Evolutionary conservation across 305 asterid genomes (phyloP), one percentile per base, ranked within the genome.

Genomic region (Vinca major): DNA sequence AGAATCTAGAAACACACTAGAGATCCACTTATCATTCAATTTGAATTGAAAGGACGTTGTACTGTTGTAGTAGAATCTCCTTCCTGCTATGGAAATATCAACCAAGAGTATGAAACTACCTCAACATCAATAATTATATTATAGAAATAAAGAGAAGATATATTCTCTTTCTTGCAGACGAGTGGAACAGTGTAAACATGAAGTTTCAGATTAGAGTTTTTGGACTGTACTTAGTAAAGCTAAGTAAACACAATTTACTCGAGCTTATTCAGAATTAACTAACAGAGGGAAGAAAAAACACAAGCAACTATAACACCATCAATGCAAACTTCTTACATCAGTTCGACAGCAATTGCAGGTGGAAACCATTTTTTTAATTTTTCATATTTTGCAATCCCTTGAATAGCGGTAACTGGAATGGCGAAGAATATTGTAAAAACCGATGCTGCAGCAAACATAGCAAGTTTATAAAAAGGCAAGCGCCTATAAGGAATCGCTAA

Each of bases 371-470:
- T 87, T 76, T 74, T 81, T 56, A 90, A 70, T 54, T 81, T 81
- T 43, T 90, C 96, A 65, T 82, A 90, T 78, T 90, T 88, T 7
- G 96, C 97, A 14, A 92, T 87, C 74, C 98, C 98, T 69, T 93
- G 97, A 73, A 87, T 89, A 4, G 95, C 95, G 39, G 98, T 84
- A 37, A 93, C 98, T 47, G 98, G 98, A 43, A 87, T 91, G 57
- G 91, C 90, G 16, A 90, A 93, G 89, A 93, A 93, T 76, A 93
- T 78, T 10, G 98, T 93, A 51, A 93, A 85, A 21, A 89, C 79
- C 16, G 95, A 66, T 52, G 82, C 92, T n/a, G 86, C 83, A 43
- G 77, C 77, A 77, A 82, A 82, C 20, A 93, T 79, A 41, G 78
- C 84, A 65, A 82, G 72, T 80, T 86, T 84, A 80, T 83, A 76